phyloP scores from a whole-genome alignment of 768 basidiomycete species.

The Leucogyrophana mollusca region DNA sequence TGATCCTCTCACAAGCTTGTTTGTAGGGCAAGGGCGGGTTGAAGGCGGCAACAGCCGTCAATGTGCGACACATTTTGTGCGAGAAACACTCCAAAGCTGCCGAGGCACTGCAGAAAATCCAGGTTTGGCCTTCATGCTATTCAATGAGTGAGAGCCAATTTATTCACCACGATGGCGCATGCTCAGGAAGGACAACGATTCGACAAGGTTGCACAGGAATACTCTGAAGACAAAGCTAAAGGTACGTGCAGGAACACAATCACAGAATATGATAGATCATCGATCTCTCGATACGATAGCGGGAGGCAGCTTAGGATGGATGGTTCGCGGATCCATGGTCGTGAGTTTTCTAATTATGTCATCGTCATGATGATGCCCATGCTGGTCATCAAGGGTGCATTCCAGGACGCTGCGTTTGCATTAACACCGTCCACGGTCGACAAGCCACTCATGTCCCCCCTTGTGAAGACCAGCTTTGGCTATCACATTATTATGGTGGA shows the following conservation, averaged over 20 bases:
- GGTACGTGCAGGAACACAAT: constrained; percentile 40
- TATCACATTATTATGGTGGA: constrained; percentile 94
- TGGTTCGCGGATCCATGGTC: constrained; percentile 83
- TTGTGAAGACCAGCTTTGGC: constrained; percentile 82
- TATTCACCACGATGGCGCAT: not conserved
- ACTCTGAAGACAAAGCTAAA: constrained; percentile 91
- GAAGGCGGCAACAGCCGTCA: constrained; percentile 79
- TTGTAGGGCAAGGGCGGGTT: constrained; percentile 54
- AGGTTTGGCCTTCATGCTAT: constrained; percentile 42
- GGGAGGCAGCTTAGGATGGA: constrained; percentile 87
- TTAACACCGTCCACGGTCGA: constrained; percentile 78
- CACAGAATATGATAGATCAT: not conserved
- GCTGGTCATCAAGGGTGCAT: constrained; percentile 46
- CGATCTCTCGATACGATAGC: constrained; percentile 38
- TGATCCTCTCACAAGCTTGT: not conserved
- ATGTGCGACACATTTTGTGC: constrained; percentile 86
- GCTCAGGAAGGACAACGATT: constrained; percentile 74
- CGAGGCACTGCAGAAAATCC: constrained; percentile 77
- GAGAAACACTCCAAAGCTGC: constrained; percentile 82
- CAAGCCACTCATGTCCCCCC: constrained; percentile 66
- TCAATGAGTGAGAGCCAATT: not conserved
- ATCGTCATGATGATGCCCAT: constrained; percentile 3
- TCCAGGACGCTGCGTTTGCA: constrained; percentile 88
- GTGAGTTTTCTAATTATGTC: constrained; percentile 34
- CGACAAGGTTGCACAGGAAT: constrained; percentile 87